Evolutionary conservation across 1,139 yeast species (phyloP).

Genomic region (Hyphopichia khmerensis): DNA sequence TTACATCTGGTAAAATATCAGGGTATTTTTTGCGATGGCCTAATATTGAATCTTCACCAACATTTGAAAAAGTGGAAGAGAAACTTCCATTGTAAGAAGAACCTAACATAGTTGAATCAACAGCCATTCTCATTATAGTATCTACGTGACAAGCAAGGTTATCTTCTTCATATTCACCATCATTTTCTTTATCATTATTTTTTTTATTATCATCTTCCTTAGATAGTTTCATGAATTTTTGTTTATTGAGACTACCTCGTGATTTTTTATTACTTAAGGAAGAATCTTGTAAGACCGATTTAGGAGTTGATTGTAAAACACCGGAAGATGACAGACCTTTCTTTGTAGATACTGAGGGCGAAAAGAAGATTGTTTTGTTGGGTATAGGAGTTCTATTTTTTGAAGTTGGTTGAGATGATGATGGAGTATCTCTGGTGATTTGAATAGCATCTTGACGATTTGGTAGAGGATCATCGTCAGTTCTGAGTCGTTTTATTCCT

Average conservation of each 20-base stretch:
- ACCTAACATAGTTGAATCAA: constrained; percentile 48
- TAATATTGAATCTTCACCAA: constrained; percentile 31
- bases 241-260: constrained; percentile 1
- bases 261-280: constrained; percentile 4
- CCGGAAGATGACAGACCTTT: constrained; percentile 11
- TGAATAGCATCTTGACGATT: background rate
- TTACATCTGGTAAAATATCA: constrained; percentile 15
- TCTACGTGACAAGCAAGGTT: constrained; percentile 51
- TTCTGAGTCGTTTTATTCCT: constrained; percentile 9
- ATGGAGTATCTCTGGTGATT: background rate
- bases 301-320: constrained; percentile 24
- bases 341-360: constrained; percentile 27
- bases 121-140: constrained; percentile 49
- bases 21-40: constrained; percentile 16
- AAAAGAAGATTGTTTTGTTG: constrained; percentile 30
- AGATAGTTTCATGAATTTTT: background rate
- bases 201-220: background rate
- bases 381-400: constrained; percentile 26
- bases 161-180: constrained; percentile 26
- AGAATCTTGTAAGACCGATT: constrained; percentile 16
- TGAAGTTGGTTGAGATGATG: too few species aligned
- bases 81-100: constrained; percentile 35
- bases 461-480: constrained; percentile 5
- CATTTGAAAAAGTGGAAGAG: constrained; percentile 33
- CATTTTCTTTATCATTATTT: background rate